Conservation (phyloP, 2,329 filamentous ascomycete species). For the Proliferodiscus dingleyae region DNA sequence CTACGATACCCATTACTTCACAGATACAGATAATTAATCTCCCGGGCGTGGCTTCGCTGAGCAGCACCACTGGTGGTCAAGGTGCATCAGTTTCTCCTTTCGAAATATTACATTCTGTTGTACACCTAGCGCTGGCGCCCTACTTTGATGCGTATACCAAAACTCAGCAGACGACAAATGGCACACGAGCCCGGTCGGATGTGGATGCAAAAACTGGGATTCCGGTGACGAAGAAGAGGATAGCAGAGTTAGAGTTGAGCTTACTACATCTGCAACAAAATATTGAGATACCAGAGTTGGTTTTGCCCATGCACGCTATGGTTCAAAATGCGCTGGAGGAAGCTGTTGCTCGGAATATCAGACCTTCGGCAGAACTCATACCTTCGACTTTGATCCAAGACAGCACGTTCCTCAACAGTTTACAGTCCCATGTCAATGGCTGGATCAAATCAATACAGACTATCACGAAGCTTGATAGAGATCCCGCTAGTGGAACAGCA, state of each 20-base stretch:
- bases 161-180: slow-evolving; percentile 63
- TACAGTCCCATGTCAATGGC: slow-evolving; percentile 89
- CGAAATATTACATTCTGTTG: slow-evolving; percentile 85
- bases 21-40: slow-evolving; percentile 94
- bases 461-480: slow-evolving; percentile 89
- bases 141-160: slow-evolving; percentile 98
- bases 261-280: slow-evolving; percentile 93
- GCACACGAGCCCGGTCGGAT: slow-evolving; percentile 69
- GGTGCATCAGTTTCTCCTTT: slow-evolving; percentile 77
- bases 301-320: slow-evolving; percentile 79
- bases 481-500: slow-evolving; percentile 71
- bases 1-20: slow-evolving; percentile 71
- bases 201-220: slow-evolving; percentile 91
- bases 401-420: slow-evolving; percentile 85
- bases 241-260: slow-evolving; percentile 89
- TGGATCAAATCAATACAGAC: slow-evolving; percentile 99
- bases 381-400: slow-evolving; percentile 73
- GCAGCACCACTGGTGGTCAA: slow-evolving; percentile 61
- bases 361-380: slow-evolving; percentile 74
- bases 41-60: slow-evolving; percentile 66
- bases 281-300: slow-evolving; percentile 91
- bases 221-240: slow-evolving; percentile 93
- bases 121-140: slow-evolving; percentile 86
- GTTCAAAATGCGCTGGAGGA: slow-evolving; percentile 83
- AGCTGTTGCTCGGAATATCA: slow-evolving; percentile 59